Evolutionary conservation across 2,329 filamentous ascomycete genomes (phyloP).

Genomic region (Pyricularia pennisetigena): DNA sequence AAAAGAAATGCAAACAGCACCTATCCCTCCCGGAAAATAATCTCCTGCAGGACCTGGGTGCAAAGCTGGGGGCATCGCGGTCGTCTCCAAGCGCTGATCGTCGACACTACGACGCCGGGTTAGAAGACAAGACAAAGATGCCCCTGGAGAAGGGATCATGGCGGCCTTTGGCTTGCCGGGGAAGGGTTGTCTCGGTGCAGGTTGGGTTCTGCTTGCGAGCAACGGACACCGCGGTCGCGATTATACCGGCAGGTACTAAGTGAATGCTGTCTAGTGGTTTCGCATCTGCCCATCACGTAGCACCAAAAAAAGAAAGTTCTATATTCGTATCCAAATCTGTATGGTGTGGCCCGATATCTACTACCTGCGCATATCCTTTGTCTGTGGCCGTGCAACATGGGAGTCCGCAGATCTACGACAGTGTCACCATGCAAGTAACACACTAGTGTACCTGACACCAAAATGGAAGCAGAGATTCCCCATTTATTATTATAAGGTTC

Average conservation of each 20-base stretch:
- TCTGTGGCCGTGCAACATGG: background rate
- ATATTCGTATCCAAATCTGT: background rate
- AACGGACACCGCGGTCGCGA: background rate
- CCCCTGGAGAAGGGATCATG: background rate
- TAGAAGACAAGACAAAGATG: background rate
- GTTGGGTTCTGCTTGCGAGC: background rate
- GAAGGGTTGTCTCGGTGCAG: background rate
- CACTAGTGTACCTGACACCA: background rate
- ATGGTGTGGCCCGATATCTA: background rate
- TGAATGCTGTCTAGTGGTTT: background rate
- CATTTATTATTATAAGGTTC: background rate
- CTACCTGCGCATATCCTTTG: background rate
- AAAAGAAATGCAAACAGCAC: too few relatives aligned
- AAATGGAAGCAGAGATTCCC: background rate
- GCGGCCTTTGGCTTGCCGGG: background rate
- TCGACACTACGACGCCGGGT: background rate
- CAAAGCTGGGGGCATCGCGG: too few relatives aligned
- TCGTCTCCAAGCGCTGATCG: background rate
- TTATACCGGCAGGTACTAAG: background rate
- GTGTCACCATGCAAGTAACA: background rate
- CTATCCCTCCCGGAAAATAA: background rate
- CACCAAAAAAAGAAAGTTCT: background rate
- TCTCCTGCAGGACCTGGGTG: background rate
- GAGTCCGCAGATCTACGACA: background rate
- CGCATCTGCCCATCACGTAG: background rate